These are phyloP conservation scores for Penicillium desertorum DNA, from an alignment of 495 filamentous ascomycete genomes.

Conservation along the genomic window DNA sequence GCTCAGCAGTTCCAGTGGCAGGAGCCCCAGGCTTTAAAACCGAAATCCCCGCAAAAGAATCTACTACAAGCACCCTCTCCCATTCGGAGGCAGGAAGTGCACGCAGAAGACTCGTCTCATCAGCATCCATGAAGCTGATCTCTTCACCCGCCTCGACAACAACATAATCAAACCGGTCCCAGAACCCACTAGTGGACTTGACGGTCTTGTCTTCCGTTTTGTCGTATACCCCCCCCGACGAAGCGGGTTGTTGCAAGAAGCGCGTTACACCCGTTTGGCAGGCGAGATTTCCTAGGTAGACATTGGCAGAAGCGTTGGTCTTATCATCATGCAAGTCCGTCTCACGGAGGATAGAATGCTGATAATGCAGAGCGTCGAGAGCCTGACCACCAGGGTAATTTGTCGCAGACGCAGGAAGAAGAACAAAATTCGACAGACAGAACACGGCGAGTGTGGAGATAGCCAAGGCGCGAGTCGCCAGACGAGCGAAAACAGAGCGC, in stretches of 20 bases:
- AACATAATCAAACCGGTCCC: slow-evolving; percentile 78
- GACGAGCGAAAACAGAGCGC: slow-evolving; percentile 48
- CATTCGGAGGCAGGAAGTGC: slow-evolving; percentile 48
- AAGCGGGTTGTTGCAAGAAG: slow-evolving; percentile 58
- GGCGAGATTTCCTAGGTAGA: slow-evolving; percentile 82
- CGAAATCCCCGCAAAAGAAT: slow-evolving; percentile 70
- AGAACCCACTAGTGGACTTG: slow-evolving; percentile 67
- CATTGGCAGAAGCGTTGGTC: slow-evolving; percentile 30
- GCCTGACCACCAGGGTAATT: slow-evolving; percentile 90
- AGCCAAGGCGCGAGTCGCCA: slow-evolving; percentile 54
- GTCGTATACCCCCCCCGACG: slow-evolving; percentile 52
- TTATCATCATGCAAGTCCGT: neutral
- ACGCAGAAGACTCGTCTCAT: slow-evolving; percentile 18
- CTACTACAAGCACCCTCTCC: slow-evolving; percentile 66
- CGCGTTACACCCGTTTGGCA: slow-evolving; percentile 95
- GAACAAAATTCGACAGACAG: slow-evolving; percentile 57
- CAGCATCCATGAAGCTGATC: slow-evolving; percentile 12
- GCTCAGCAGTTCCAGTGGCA: slow-evolving; percentile 33
- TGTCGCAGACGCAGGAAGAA: slow-evolving; percentile 66
- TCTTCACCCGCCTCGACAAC: slow-evolving; percentile 62
- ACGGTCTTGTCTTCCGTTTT: slow-evolving; percentile 50
- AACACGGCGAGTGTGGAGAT: slow-evolving; percentile 62
- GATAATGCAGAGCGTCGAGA: slow-evolving; percentile 51
- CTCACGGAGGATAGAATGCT: slow-evolving; percentile 15
- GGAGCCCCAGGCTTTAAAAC: slow-evolving; percentile 56